Conservation (phyloP, 1,284 basidiomycete species). For the Moesziomyces sp. region DNA sequence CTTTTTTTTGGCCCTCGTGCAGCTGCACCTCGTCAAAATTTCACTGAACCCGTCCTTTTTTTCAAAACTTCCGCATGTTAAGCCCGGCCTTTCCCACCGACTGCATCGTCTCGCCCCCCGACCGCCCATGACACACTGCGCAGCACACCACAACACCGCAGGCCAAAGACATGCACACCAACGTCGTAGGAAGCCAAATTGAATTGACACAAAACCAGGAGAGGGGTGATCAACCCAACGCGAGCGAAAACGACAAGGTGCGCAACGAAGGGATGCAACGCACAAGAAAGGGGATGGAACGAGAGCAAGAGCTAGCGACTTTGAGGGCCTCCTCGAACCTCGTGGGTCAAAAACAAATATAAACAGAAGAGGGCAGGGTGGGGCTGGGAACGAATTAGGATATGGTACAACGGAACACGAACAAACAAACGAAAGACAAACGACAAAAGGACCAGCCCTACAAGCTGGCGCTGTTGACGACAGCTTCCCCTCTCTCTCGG, state of each 20-base stretch:
- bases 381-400: slow-evolving; percentile 1
- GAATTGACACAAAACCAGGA: no score
- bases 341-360: slow-evolving; percentile 8
- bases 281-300: background rate
- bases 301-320: slow-evolving; percentile 7
- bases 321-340: slow-evolving; percentile 5
- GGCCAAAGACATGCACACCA: no score
- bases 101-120: no score
- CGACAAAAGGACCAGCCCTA: background rate
- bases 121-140: no score
- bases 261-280: no score
- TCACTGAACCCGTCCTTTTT: no score
- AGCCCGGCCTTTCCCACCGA: no score
- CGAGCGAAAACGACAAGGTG: background rate
- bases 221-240: background rate
- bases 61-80: no score
- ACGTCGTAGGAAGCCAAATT: no score
- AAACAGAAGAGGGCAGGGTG: background rate
- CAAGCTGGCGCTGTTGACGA: background rate
- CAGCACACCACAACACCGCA: no score
- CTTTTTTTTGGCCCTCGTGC: no score
- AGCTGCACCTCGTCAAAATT: no score
- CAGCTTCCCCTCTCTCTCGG: background rate
- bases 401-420: slow-evolving; percentile 39
- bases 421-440: background rate